These are phyloP conservation scores for Hebeloma cylindrosporum DNA, from an alignment of 768 basidiomycete genomes.

Conservation along the genomic window DNA sequence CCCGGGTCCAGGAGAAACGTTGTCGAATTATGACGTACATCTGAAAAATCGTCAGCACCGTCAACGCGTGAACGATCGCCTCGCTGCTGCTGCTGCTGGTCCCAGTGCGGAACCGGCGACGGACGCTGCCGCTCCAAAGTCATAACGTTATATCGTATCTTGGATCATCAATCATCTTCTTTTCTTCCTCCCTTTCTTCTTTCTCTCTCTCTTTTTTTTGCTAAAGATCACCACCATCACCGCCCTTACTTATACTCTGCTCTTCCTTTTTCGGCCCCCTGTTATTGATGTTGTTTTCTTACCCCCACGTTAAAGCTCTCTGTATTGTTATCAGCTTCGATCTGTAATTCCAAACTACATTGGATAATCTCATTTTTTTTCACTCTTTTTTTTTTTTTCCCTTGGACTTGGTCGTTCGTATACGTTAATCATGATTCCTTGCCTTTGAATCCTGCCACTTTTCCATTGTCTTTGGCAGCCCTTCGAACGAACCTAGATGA, in stretches of 20 bases:
- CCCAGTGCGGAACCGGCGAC: neutral
- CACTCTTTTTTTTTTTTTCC: neutral
- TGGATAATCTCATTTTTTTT: slow-evolving; percentile 17
- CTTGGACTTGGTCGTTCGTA: neutral
- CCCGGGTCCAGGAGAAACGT: slow-evolving; percentile 82
- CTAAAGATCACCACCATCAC: too few species aligned
- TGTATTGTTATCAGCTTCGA: slow-evolving; percentile 38
- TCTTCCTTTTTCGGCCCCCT: slow-evolving; percentile 7
- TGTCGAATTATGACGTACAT: slow-evolving; percentile 92
- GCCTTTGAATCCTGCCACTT: too few species aligned
- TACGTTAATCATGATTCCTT: too few species aligned
- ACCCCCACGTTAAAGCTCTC: slow-evolving; percentile 26
- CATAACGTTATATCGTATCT: neutral
- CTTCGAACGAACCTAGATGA: too few species aligned
- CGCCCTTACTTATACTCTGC: slow-evolving; percentile 3
- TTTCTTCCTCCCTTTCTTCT: slow-evolving; percentile 2
- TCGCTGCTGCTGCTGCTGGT: slow-evolving; percentile 19
- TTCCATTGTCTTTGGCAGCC: too few species aligned
- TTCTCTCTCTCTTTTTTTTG: neutral
- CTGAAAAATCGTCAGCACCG: slow-evolving; percentile 83
- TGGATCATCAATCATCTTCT: neutral
- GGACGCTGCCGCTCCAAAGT: neutral
- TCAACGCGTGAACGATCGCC: slow-evolving; percentile 65
- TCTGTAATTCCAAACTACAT: slow-evolving; percentile 27
- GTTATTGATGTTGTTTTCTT: slow-evolving; percentile 21